phyloP scores from a whole-genome alignment of 768 basidiomycete species.

The Zangia roseola region DNA sequence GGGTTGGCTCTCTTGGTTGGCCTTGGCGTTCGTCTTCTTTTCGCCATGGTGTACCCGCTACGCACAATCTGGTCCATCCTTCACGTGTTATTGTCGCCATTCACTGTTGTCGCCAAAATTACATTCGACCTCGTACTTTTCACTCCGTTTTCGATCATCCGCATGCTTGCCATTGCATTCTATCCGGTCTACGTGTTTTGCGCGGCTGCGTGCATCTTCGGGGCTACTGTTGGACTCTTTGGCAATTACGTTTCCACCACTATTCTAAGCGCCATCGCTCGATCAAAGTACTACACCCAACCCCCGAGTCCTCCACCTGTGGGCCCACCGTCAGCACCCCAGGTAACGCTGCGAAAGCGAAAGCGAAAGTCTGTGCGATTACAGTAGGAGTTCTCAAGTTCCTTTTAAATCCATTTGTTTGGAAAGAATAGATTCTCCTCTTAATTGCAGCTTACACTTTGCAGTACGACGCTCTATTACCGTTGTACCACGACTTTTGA shows the following conservation, averaged over 20 bases:
- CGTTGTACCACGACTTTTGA: neutral
- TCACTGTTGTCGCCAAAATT: constrained; percentile 42
- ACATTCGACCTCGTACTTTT: constrained; percentile 41
- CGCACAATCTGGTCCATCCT: constrained; percentile 25
- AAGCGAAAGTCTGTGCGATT: constrained; percentile 23
- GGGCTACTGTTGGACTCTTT: constrained; percentile 42
- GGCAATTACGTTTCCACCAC: constrained; percentile 29
- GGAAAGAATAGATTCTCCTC: neutral
- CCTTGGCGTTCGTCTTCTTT: constrained; percentile 9
- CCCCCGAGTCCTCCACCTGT: constrained; percentile 1
- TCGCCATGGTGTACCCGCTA: constrained; percentile 18
- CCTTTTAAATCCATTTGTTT: neutral
- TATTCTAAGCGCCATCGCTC: constrained; percentile 11
- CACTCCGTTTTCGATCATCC: constrained; percentile 42
- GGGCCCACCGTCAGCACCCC: constrained; percentile 3
- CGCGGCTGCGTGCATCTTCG: constrained; percentile 55
- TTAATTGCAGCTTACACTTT: neutral
- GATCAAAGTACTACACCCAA: constrained; percentile 12
- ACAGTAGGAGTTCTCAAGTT: constrained; percentile 13
- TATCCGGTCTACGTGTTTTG: constrained; percentile 58
- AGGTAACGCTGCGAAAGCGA: constrained; percentile 19
- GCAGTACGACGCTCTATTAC: neutral
- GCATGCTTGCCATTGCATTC: constrained; percentile 41
- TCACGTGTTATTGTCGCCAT: constrained; percentile 47
- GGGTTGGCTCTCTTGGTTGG: constrained; percentile 15